phyloP scores from a whole-genome alignment of 1,284 basidiomycete species.

The Naganishia albida region DNA sequence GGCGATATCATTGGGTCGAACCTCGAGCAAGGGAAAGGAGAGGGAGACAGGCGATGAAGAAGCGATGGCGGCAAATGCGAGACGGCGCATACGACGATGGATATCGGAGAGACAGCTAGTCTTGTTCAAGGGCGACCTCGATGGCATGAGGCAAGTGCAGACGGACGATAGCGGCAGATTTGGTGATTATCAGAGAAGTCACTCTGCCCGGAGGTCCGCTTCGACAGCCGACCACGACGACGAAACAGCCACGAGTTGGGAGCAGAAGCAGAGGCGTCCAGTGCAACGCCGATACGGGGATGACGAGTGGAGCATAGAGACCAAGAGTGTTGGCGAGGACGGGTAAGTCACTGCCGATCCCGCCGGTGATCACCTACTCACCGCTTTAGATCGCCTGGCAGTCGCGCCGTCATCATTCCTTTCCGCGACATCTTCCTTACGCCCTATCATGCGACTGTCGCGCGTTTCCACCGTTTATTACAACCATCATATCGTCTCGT shows the following conservation, averaged over 20 bases:
- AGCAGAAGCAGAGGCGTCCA: conserved; percentile 17
- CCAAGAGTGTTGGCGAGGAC: conserved; percentile 10
- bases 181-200: neutral
- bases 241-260: conserved; percentile 13
- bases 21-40: conserved; percentile 18
- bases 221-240: neutral
- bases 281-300: conserved; percentile 10
- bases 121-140: conserved; percentile 17
- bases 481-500: conserved; percentile 17
- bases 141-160: conserved; percentile 13
- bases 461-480: conserved; percentile 10
- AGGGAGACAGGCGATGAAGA: neutral
- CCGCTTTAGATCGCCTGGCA: neutral
- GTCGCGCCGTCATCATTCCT: conserved; percentile 17
- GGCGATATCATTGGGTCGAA: neutral
- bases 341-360: neutral
- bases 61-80: neutral
- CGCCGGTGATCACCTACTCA: neutral
- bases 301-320: conserved; percentile 23
- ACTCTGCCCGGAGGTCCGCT: neutral
- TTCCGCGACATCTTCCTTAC: conserved; percentile 25
- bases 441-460: conserved; percentile 18
- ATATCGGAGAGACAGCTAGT: conserved; percentile 19
- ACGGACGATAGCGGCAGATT: neutral
- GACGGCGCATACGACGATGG: conserved; percentile 18